phyloP scores from a whole-genome alignment of 106 monocot genomes.

The Dactylorhiza incarnata region DNA sequence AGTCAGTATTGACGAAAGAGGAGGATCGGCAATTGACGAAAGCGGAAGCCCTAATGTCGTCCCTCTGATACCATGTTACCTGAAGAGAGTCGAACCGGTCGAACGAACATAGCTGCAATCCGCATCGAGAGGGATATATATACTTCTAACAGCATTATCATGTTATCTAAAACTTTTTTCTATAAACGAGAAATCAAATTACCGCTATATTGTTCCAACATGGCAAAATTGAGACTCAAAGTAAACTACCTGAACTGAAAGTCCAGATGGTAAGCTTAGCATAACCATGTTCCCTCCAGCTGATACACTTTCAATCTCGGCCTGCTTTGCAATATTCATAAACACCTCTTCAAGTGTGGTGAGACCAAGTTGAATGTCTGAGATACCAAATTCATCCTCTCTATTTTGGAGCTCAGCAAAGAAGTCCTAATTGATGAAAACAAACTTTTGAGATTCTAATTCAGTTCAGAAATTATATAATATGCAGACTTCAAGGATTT shows the following conservation, averaged over 20 bases:
- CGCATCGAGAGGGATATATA: no score
- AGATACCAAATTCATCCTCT: slow-evolving; percentile 73
- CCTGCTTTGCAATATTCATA: slow-evolving; percentile 79
- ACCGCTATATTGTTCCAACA: no score
- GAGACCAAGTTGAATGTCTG: slow-evolving; percentile 89
- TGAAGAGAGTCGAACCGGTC: no score
- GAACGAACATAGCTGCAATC: no score
- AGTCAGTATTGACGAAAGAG: no score
- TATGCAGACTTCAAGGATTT: not conserved
- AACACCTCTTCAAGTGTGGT: slow-evolving; percentile 92
- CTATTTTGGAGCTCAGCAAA: slow-evolving; percentile 89
- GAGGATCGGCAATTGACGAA: no score
- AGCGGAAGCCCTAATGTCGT: no score
- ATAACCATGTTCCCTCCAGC: slow-evolving; percentile 59
- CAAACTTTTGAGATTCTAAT: not conserved
- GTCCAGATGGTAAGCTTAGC: slow-evolving; percentile 55
- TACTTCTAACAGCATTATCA: no score
- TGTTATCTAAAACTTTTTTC: no score
- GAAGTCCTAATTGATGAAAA: slow-evolving; percentile 33
- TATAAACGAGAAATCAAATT: no score
- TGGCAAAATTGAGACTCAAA: not conserved
- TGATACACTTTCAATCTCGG: slow-evolving; percentile 69
- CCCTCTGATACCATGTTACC: no score
- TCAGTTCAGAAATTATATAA: not conserved
- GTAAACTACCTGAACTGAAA: slow-evolving; percentile 61